Evolutionary conservation across 2,329 filamentous ascomycete genomes (phyloP), one percentile per base, ranked within the genome.

Genomic region (Cladosporium sp.): DNA sequence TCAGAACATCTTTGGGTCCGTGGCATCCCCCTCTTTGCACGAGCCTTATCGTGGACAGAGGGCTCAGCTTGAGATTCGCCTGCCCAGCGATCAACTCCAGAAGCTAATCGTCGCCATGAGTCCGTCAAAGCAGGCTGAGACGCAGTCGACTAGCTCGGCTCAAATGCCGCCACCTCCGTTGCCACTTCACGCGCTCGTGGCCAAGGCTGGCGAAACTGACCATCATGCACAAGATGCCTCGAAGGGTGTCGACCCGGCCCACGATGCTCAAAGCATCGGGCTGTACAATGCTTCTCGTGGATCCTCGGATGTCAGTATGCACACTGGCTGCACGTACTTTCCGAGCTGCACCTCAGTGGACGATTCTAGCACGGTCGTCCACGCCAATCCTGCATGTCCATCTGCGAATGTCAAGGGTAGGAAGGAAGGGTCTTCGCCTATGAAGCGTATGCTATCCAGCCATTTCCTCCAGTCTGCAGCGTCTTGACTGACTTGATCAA

Each of bases 221-320:
- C 56, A 50, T 2, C 64, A 40, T n/a, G 40, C 11, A 26, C 35
- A 59, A 3, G n/a, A 14, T n/a, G 35, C 16, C 37, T 2, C 35
- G 0, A 40, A 59, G 21, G 3, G 7, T 5, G 16, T n/a, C 26
- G 56, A 59, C 29, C 1, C 31, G 14, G 16, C 2, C 14, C 33
- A 7, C 18, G 14, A 35, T 26, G 33, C 16, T 16, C 33, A 18
- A 5, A 28, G 14, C 35, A n/a, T 23, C 12, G 23, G 12, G 3
- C 12, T 59, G 23, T 26, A 40, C 35, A 46, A 26, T 31, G 56
- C 35, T 35, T 70, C 72, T 33, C 69, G 67, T 33, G 70, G 69
- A 61, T 76, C 56, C 10, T 59, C 74, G 3, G 75, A 77, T 59
- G 67, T 77, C 66, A 76, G 74, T 67, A 77, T 77, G 75, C 75